phyloP scores from a whole-genome alignment of 345 rosid genomes.

The Citrus glauca region DNA sequence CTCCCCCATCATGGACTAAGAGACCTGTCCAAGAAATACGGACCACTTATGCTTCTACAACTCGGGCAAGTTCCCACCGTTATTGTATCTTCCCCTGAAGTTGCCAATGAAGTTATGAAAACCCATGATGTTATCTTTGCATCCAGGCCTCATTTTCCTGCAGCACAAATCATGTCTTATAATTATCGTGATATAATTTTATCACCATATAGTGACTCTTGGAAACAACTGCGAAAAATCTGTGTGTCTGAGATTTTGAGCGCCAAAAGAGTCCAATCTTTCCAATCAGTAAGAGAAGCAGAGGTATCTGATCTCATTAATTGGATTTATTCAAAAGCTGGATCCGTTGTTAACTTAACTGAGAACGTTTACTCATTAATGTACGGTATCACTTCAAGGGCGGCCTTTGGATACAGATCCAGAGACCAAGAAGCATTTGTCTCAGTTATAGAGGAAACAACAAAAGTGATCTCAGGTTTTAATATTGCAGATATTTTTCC shows the following conservation, averaged over 20 bases:
- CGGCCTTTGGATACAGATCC: not conserved
- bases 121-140: constrained; percentile 26
- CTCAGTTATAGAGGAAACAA: not conserved
- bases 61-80: constrained; percentile 22
- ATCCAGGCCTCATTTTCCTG: constrained; percentile 11
- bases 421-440: not conserved
- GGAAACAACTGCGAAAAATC: constrained; percentile 13
- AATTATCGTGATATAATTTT: not conserved
- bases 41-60: constrained; percentile 22
- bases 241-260: not conserved
- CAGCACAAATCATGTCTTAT: not conserved
- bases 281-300: constrained; percentile 16
- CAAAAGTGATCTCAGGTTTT: not conserved
- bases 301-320: constrained; percentile 5
- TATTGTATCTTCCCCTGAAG: constrained; percentile 24
- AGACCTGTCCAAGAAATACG: constrained; percentile 14
- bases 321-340: not conserved
- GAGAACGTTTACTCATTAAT: not conserved
- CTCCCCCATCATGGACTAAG: constrained; percentile 18
- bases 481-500: constrained; percentile 24
- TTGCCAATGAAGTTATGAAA: constrained; percentile 28
- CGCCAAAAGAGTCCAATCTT: not conserved
- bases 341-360: not conserved
- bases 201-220: constrained; percentile 5
- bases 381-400: not conserved